Conservation (phyloP, 306 rosid species). For the Castanospermum australe region DNA sequence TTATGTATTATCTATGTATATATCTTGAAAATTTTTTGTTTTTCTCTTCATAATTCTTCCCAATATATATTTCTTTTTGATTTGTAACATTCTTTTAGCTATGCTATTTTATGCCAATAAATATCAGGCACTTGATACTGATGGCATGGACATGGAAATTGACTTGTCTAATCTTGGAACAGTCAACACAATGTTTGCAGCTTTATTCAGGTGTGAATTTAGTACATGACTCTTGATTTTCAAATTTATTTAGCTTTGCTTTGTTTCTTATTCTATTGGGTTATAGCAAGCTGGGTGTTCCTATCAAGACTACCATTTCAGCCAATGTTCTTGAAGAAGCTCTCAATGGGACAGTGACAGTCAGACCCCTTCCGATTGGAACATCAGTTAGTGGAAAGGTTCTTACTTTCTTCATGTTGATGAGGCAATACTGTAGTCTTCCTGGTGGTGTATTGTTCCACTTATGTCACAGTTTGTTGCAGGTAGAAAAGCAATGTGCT, state of each 20-base stretch:
- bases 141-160: slow-evolving; percentile 97
- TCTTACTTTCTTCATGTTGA: slow-evolving; percentile 31
- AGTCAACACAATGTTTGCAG: slow-evolving; percentile 98
- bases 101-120: slow-evolving; percentile 26
- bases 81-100: neutral
- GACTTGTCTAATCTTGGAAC: slow-evolving; percentile 99
- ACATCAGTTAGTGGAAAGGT: slow-evolving; percentile 99
- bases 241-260: slow-evolving; percentile 9
- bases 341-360: slow-evolving; percentile 88
- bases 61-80: no score
- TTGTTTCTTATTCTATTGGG: slow-evolving; percentile 39
- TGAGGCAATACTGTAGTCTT: slow-evolving; percentile 22
- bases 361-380: slow-evolving; percentile 98
- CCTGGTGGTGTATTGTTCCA: slow-evolving; percentile 25
- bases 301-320: slow-evolving; percentile 96
- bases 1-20: no score
- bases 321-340: slow-evolving; percentile 99
- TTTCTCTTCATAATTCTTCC: no score
- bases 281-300: slow-evolving; percentile 96
- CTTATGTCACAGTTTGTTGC: slow-evolving; percentile 39
- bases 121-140: slow-evolving; percentile 87
- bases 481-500: slow-evolving; percentile 97
- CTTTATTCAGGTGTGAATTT: slow-evolving; percentile 86
- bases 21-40: no score
- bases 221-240: slow-evolving; percentile 24